phyloP scores from a whole-genome alignment of 2,329 filamentous ascomycete genomes.

The Beauveria rudraprayagi region DNA sequence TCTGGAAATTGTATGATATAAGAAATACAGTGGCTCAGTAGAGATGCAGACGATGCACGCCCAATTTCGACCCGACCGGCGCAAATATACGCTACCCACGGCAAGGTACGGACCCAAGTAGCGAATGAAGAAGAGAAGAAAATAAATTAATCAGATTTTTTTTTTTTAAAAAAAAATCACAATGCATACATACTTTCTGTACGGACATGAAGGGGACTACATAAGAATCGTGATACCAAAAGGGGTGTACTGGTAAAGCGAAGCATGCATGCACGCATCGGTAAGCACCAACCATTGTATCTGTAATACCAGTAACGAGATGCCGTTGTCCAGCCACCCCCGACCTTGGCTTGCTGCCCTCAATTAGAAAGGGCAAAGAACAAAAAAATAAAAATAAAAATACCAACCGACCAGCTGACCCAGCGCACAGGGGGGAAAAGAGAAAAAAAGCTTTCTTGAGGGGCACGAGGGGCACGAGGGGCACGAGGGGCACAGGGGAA shows the following conservation, averaged over 20 bases:
- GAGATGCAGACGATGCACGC: not conserved
- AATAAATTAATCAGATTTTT: not conserved
- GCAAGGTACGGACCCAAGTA: not conserved
- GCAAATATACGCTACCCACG: not conserved
- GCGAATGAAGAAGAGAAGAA: not conserved
- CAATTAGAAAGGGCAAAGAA: not conserved
- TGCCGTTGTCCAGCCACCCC: not conserved
- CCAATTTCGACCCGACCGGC: not conserved
- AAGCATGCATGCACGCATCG: not conserved
- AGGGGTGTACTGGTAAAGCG: not conserved
- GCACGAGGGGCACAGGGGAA: too few relatives aligned
- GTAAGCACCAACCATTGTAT: not conserved
- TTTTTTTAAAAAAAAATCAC: not conserved
- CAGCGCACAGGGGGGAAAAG: not conserved
- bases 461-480: not conserved
- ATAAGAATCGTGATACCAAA: not conserved
- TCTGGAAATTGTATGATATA: not conserved
- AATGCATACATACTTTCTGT: too few relatives aligned
- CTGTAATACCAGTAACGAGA: too few relatives aligned
- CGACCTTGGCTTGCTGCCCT: not conserved
- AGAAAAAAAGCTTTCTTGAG: not conserved
- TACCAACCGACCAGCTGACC: constrained; percentile 1
- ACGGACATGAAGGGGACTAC: too few relatives aligned
- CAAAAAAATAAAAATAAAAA: not conserved
- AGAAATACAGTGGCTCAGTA: not conserved